phyloP scores from a whole-genome alignment of 768 basidiomycete genomes.

The Suillus placidus region DNA sequence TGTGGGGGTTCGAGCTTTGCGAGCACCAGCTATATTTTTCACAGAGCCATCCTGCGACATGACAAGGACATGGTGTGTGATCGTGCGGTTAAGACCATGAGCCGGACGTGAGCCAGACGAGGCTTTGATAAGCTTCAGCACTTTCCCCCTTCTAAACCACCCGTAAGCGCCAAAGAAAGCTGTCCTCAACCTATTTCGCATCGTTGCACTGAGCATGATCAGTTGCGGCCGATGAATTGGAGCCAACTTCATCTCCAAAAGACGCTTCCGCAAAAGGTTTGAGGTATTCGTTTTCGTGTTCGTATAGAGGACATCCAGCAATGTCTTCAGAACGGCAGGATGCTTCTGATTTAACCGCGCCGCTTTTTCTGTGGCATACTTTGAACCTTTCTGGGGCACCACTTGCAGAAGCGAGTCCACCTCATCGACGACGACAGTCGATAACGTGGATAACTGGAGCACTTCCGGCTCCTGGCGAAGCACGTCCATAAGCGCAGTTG shows the following conservation, averaged over 20 bases:
- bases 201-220: slow-evolving; percentile 71
- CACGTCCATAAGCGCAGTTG: slow-evolving; percentile 65
- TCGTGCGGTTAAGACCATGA: slow-evolving; percentile 32
- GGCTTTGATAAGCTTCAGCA: slow-evolving; percentile 31
- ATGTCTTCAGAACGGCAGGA: slow-evolving; percentile 56
- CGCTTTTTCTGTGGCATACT: slow-evolving; percentile 42
- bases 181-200: slow-evolving; percentile 47
- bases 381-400: slow-evolving; percentile 44
- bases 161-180: slow-evolving; percentile 55
- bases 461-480: slow-evolving; percentile 45
- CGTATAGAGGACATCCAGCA: slow-evolving; percentile 61
- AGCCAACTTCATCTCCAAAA: slow-evolving; percentile 13
- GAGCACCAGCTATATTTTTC: slow-evolving; percentile 56
- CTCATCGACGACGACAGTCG: slow-evolving; percentile 72
- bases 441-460: slow-evolving; percentile 50
- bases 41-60: slow-evolving; percentile 55
- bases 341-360: slow-evolving; percentile 52
- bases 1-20: slow-evolving; percentile 12
- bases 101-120: slow-evolving; percentile 29
- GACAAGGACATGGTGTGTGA: slow-evolving; percentile 60
- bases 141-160: slow-evolving; percentile 54
- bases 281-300: slow-evolving; percentile 27
- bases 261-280: slow-evolving; percentile 9
- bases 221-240: slow-evolving; percentile 52
- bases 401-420: slow-evolving; percentile 71